phyloP scores from a whole-genome alignment of 2,329 filamentous ascomycete genomes.

The Sporothrix brasiliensis region DNA sequence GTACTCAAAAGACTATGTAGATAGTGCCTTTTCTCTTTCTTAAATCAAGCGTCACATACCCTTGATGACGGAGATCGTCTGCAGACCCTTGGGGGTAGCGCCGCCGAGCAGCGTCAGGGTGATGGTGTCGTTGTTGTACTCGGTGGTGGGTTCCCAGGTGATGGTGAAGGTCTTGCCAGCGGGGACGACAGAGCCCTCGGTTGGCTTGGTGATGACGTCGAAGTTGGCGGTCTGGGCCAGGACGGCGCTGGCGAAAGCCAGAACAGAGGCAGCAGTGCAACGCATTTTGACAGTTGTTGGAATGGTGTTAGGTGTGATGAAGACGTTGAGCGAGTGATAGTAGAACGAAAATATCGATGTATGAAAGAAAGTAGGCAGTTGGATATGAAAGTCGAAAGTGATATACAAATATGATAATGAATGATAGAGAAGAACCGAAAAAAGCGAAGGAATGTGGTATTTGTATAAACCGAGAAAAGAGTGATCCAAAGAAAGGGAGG shows the following conservation, averaged over 20 bases:
- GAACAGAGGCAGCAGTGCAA: slow-evolving; percentile 53
- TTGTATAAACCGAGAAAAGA: slow-evolving; percentile 24
- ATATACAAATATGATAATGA: slow-evolving; percentile 11
- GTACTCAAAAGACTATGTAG: slow-evolving; percentile 38
- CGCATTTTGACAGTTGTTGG: slow-evolving; percentile 52
- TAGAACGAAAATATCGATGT: slow-evolving; percentile 3
- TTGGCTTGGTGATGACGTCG: slow-evolving; percentile 56
- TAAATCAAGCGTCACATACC: slow-evolving; percentile 43
- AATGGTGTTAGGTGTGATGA: not conserved
- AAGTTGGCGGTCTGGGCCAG: slow-evolving; percentile 61
- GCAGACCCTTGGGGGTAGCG: slow-evolving; percentile 48
- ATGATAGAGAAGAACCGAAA: slow-evolving; percentile 13
- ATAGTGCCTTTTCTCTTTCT: slow-evolving; percentile 34
- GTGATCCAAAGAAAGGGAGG: slow-evolving; percentile 26
- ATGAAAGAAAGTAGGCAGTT: slow-evolving; percentile 18
- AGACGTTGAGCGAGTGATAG: not conserved
- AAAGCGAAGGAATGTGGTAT: slow-evolving; percentile 24
- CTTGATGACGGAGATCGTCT: slow-evolving; percentile 49
- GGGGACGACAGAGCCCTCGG: slow-evolving; percentile 47
- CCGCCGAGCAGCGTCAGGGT: slow-evolving; percentile 61
- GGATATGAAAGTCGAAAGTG: not conserved
- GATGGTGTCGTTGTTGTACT: slow-evolving; percentile 51
- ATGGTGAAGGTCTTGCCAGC: slow-evolving; percentile 56
- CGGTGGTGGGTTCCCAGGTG: slow-evolving; percentile 52
- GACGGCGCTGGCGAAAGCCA: slow-evolving; percentile 56